These are phyloP conservation scores for Cordyceps militaris DNA, from an alignment of 2,329 filamentous ascomycete genomes.

Conservation along the genomic window DNA sequence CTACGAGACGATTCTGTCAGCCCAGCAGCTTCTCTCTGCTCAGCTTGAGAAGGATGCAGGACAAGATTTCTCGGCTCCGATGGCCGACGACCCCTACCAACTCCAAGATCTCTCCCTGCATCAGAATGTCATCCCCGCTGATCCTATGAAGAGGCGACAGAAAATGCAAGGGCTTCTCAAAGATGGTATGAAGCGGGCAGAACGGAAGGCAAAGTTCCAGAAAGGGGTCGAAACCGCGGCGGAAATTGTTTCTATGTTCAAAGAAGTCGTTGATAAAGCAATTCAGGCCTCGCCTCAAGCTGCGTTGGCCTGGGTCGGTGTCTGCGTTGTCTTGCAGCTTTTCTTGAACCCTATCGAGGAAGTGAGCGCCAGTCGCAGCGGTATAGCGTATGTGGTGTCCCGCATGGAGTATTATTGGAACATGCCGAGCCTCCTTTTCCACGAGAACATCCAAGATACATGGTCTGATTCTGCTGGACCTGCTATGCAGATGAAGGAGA, in stretches of 20 bases:
- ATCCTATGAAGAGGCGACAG: background rate
- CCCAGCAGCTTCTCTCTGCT: too few species aligned
- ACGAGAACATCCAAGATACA: background rate
- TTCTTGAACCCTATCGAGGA: background rate
- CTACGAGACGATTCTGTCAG: too few species aligned
- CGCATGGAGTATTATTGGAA: constrained; percentile 5
- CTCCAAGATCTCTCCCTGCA: background rate
- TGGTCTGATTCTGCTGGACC: constrained; percentile 3
- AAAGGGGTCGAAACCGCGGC: background rate
- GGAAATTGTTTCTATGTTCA: background rate
- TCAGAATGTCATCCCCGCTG: background rate
- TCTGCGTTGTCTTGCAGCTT: background rate
- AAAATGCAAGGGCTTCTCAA: background rate
- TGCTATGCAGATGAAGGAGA: constrained; percentile 19
- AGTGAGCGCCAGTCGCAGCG: background rate
- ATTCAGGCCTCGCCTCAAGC: background rate
- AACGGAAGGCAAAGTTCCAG: background rate
- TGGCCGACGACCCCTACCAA: too few species aligned
- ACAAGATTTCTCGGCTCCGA: too few species aligned
- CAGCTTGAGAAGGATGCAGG: too few species aligned
- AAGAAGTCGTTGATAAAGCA: background rate
- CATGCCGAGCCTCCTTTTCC: constrained; percentile 23
- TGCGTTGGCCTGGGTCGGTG: background rate
- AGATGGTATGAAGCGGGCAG: background rate
- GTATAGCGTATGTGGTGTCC: background rate